Evolutionary conservation across 352 stramenopile genomes (phyloP), one percentile per base, ranked within the genome.

Genomic region (Globisporangium middletonii): DNA sequence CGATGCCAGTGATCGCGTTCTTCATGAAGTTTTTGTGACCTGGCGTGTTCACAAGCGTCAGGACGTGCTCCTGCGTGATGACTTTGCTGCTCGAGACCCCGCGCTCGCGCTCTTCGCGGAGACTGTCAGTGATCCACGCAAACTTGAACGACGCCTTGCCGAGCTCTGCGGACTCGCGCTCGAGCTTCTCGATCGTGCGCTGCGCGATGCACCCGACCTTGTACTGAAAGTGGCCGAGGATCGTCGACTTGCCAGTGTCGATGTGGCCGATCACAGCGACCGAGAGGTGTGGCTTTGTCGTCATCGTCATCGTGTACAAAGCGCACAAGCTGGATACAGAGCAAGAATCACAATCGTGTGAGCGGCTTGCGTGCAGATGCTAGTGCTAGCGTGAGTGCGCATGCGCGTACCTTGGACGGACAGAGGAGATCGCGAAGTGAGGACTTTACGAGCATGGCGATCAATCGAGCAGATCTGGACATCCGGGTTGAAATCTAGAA

Each of bases 1-100:
- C 97, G 15, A 95, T 98, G 53, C 97, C 97, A 42, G 96, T 99
- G 71, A 99, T 99, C 97, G 99, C 99, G 79, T 99, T 99, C 92
- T 99, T 99, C 77, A 99, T 99, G 79, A 98, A 99, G 73, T 99
- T 96, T 72, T 93, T 84, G 80, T 99, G 95, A 37, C 96, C 97
- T 44, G 97, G 97, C 45, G 94, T 88, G 86, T 99, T 97, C 75
- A 99, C 98, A 56, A 99, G 85, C 53, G 96, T 99, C 75, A 98
- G 99, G 73, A 94, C 76, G 83, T 93, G 4, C 33, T 38, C 6
- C 33, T 98, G 68, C 98, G 98, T 50, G 86, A 69, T 26, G 96
- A 97, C 79, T 98, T 99, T 86, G 90, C 98, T 63, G 98, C 4
- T 69, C 35, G 95, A 98, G 72, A 99, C 98, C 81, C 96, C 96